Evolutionary conservation across 176 grass and related monocot species (phyloP), one percentile per base, ranked within the genome.

Genomic region (Cenchrus purpureus): DNA sequence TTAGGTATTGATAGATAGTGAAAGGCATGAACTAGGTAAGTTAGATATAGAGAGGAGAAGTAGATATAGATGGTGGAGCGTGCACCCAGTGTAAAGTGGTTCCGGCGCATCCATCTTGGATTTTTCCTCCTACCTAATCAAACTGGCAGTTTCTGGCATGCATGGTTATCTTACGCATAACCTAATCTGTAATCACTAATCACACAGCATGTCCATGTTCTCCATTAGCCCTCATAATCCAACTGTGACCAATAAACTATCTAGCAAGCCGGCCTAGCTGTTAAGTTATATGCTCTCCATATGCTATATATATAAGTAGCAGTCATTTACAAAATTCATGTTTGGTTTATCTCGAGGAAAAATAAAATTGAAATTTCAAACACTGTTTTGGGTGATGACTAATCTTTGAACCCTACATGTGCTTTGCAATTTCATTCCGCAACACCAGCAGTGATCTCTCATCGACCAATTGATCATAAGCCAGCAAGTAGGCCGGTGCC

Each of bases 81-180:
- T 54, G 71, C 48, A 68, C 65, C 49, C 12, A 68, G 19, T 56
- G 65, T 45, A 71, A 71, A 71, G 66, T 44, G 10, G 37, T 82
- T 70, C 68, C 56, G 79, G 37, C 79, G 25, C 37, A 71, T 82
- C 66, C 65, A 58, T 70, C 53, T 71, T 82, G 79, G 68, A 58
- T 52, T 28, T 57, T 70, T 82, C 79, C 66, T 12, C 59, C 59
- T 58, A 71, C 79, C 79, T 82, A 82, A 82, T 82, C 79, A 28
- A 3, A 10, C 31, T 40, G 31, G 28, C 46, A 54, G 49, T 10
- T 4, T 17, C 50, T 75, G 29, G 31, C 63, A 65, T 22, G 58
- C 58, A 62, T 52, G 50, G 43, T 69, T 34, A 73, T 20, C 13
- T 44, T 81, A 68, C 53, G 78, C 77, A 79, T 17, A 66, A 40